Percentiles rank a stretch among this genome's conserved stretches.
These are phyloP conservation scores for Penicillium paneum DNA, from an alignment of 2,329 filamentous ascomycete species.

Conservation along the genomic window DNA sequence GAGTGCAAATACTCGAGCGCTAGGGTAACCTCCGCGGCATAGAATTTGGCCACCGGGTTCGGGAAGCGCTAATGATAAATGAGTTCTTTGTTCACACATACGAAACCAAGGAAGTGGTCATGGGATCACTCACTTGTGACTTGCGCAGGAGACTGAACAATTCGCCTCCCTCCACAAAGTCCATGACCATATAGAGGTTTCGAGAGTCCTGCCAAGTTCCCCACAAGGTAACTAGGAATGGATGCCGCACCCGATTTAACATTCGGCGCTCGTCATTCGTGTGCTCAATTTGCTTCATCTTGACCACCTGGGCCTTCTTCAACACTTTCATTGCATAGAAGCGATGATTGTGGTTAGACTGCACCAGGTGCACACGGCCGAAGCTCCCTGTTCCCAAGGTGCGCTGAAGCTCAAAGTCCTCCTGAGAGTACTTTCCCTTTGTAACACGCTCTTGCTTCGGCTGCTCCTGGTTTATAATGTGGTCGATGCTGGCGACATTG, in stretches of 20 bases:
- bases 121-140: conserved; percentile 66
- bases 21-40: conserved; percentile 93
- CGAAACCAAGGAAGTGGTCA: not conserved
- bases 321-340: conserved; percentile 98
- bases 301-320: conserved; percentile 97
- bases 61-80: conserved; percentile 72
- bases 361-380: conserved; percentile 90
- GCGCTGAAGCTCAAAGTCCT: conserved; percentile 83
- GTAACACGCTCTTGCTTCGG: conserved; percentile 60
- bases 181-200: conserved; percentile 99
- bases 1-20: conserved; percentile 93
- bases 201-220: conserved; percentile 94
- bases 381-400: conserved; percentile 97
- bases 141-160: conserved; percentile 93
- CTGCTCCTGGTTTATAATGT: conserved; percentile 64
- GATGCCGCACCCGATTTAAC: conserved; percentile 95
- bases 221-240: conserved; percentile 96
- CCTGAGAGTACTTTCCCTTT: conserved; percentile 94
- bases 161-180: conserved; percentile 98
- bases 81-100: not conserved
- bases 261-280: conserved; percentile 97
- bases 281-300: conserved; percentile 99
- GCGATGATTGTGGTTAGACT: conserved; percentile 95
- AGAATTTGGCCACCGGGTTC: conserved; percentile 98
- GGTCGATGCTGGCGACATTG: conserved; percentile 76